phyloP scores from a whole-genome alignment of 2,329 filamentous ascomycete genomes.

The Lecanicillium sp. region DNA sequence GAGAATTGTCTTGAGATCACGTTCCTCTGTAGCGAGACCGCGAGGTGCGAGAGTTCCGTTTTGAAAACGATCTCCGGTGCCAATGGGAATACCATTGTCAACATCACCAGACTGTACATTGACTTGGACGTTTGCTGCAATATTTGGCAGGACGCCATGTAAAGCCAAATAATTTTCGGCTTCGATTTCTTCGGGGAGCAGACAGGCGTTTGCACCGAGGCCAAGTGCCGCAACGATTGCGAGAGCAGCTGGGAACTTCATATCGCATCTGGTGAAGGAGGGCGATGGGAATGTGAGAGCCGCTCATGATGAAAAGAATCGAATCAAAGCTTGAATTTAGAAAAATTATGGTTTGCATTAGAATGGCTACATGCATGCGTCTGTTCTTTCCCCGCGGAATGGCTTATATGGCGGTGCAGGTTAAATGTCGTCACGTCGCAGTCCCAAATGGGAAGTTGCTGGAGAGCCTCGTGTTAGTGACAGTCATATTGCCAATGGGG shows the following conservation, averaged over 20 bases:
- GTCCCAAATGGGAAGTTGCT: too few species aligned
- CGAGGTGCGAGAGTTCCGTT: conserved; percentile 26
- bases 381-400: too few species aligned
- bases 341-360: too few species aligned
- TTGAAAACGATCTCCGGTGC: conserved; percentile 32
- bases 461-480: too few species aligned
- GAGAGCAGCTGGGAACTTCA: conserved; percentile 18
- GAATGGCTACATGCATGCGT: too few species aligned
- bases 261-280: conserved; percentile 6
- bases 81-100: conserved; percentile 27
- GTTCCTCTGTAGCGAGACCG: conserved; percentile 25
- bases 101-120: conserved; percentile 8
- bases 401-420: too few species aligned
- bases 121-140: conserved; percentile 1
- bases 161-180: conserved; percentile 8
- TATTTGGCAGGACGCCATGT: conserved; percentile 1
- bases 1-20: conserved; percentile 33
- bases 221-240: conserved; percentile 15
- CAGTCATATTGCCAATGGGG: too few species aligned
- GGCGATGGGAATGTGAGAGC: too few species aligned
- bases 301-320: too few species aligned
- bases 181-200: conserved; percentile 28
- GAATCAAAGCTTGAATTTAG: too few species aligned
- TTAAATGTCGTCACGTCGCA: too few species aligned
- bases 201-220: conserved; percentile 21